Conservation (phyloP, 2,329 filamentous ascomycete genomes). For the Hypoxylon sp. region DNA sequence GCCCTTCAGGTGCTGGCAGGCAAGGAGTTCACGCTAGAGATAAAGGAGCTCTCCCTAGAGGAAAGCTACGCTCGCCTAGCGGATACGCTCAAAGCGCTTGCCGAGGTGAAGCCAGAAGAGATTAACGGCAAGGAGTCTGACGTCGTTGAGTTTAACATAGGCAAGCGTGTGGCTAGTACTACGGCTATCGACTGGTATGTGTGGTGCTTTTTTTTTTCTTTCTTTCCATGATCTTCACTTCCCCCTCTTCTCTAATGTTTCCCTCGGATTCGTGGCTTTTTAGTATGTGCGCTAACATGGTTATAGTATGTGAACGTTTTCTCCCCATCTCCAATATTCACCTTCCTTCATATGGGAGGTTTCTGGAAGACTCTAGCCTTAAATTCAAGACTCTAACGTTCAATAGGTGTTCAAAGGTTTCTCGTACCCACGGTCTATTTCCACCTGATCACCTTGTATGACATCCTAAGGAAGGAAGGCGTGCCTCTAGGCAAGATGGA, state of each 20-base stretch:
- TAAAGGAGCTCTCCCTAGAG: slow-evolving; percentile 55
- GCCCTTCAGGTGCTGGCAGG: slow-evolving; percentile 56
- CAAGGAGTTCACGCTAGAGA: slow-evolving; percentile 48
- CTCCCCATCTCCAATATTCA: neutral
- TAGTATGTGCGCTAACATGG: slow-evolving; percentile 7
- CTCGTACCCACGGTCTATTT: slow-evolving; percentile 75
- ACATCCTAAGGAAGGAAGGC: slow-evolving; percentile 72
- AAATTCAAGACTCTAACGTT: slow-evolving; percentile 13
- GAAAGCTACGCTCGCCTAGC: slow-evolving; percentile 56
- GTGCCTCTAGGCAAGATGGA: slow-evolving; percentile 74
- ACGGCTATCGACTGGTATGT: slow-evolving; percentile 55
- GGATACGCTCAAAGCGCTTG: slow-evolving; percentile 51
- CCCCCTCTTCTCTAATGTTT: neutral
- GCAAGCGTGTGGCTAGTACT: slow-evolving; percentile 50
- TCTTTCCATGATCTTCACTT: neutral
- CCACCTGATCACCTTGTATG: slow-evolving; percentile 72
- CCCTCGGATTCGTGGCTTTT: neutral
- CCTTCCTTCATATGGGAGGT: neutral
- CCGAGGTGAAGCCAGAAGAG: slow-evolving; percentile 52
- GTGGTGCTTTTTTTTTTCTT: neutral
- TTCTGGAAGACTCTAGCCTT: neutral
- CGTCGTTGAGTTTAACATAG: slow-evolving; percentile 53
- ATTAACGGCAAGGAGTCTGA: slow-evolving; percentile 55
- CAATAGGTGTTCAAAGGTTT: slow-evolving; percentile 60
- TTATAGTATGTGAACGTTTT: slow-evolving; percentile 15